Evolutionary conservation across 129 eudicot species (phyloP).

Genomic region (Glebionis coronaria): DNA sequence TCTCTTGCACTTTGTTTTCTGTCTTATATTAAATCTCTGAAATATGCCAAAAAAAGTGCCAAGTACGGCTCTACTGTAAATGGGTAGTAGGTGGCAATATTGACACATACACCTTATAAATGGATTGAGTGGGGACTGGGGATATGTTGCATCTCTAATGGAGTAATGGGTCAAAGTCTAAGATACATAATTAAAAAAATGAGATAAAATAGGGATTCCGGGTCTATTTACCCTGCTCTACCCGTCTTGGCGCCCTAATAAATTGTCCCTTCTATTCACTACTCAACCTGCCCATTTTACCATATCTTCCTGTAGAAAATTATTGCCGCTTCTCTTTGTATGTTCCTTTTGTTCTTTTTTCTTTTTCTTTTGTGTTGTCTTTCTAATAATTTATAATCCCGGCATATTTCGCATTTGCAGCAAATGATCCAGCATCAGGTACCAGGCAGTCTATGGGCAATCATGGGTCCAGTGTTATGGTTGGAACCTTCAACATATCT

Average conservation of each 20-base stretch:
- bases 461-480: constrained; percentile 60
- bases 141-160: too few species aligned
- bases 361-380: background rate
- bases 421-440: constrained; percentile 60
- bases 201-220: too few species aligned
- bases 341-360: background rate
- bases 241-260: too few species aligned
- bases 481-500: constrained; percentile 75
- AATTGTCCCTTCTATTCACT: too few species aligned
- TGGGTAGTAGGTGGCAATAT: background rate
- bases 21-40: background rate
- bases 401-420: constrained; percentile 35
- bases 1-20: background rate
- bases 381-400: background rate
- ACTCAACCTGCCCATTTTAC: too few species aligned
- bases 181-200: too few species aligned
- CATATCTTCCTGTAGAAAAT: too few species aligned
- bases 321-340: background rate
- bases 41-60: background rate
- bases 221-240: too few species aligned
- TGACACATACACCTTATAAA: too few species aligned
- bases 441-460: constrained; percentile 39
- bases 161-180: too few species aligned
- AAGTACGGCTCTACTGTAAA: background rate
- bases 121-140: too few species aligned